Conservation (phyloP, 2,329 filamentous ascomycete genomes). For the Fusarium guadeloupense region DNA sequence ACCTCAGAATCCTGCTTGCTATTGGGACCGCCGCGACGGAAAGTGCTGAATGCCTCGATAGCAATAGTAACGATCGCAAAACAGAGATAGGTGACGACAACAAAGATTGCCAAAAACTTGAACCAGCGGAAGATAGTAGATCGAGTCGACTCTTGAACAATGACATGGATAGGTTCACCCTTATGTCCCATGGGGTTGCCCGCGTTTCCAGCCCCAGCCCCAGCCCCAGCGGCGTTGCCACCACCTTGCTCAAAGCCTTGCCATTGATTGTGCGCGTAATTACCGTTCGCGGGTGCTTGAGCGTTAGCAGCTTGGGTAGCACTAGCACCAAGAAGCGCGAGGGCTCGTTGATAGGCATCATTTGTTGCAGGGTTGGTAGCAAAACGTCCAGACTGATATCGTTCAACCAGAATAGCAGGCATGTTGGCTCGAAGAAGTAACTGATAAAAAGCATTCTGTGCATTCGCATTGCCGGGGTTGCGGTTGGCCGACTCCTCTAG, state of each 20-base stretch:
- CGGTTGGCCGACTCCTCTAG: slow-evolving; percentile 93
- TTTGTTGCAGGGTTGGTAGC: slow-evolving; percentile 83
- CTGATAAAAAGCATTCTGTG: slow-evolving; percentile 94
- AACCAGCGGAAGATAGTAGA: slow-evolving; percentile 88
- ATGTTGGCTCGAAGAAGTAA: slow-evolving; percentile 90
- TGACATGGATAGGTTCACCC: slow-evolving; percentile 89
- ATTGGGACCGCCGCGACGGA: slow-evolving; percentile 75
- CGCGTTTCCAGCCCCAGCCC: slow-evolving; percentile 31
- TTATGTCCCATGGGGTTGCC: slow-evolving; percentile 69
- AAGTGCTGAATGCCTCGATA: slow-evolving; percentile 80
- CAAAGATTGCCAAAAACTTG: slow-evolving; percentile 84
- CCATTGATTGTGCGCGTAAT: slow-evolving; percentile 43
- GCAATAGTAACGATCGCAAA: slow-evolving; percentile 82
- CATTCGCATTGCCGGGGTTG: slow-evolving; percentile 85
- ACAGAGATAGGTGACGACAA: slow-evolving; percentile 79
- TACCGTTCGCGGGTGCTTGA: slow-evolving; percentile 26
- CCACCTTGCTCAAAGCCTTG: slow-evolving; percentile 44
- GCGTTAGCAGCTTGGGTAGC: slow-evolving; percentile 40
- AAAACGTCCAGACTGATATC: slow-evolving; percentile 87
- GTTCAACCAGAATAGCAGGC: slow-evolving; percentile 90
- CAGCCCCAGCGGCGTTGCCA: slow-evolving; percentile 42
- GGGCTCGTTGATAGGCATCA: slow-evolving; percentile 78
- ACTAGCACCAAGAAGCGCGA: slow-evolving; percentile 54
- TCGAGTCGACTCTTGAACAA: slow-evolving; percentile 89
- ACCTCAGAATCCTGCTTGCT: slow-evolving; percentile 82